Base-by-base conservation (phyloP, 2,329 filamentous ascomycete species). In the Gliomastix tumulicola region DNA sequence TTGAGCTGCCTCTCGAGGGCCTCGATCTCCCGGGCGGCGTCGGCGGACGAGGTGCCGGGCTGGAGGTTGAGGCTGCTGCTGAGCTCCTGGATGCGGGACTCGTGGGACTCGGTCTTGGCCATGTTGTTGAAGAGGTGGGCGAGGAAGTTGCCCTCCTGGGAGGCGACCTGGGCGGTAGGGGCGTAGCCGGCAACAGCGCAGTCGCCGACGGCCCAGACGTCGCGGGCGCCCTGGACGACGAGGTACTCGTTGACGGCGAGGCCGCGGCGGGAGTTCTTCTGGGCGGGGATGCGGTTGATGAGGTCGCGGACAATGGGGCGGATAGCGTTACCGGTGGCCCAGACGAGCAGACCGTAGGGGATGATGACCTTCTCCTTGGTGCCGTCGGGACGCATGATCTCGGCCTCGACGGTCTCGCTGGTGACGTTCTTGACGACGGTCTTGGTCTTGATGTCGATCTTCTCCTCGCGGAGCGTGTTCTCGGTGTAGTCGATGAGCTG, bases 401-500 rank as follows among this genome's bases (percentile, higher is more conserved):
- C 87, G 46, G 90, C 92, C 69, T 97, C 88, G 54, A 98, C 90
- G 56, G 79, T 82, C 66, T 85, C 94, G 53, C 92, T 83, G 21
- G 88, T 94, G 41, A 98, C 92, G 44, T 84, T 89, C 76, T 97
- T 97, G 60, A 98, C 92, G 82, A 95, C 94, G 48, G 92, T 97
- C 79, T 97, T 97, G 52, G 92, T 94, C 65, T 87, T 84, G 67
- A 98, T 95, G 51, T 87, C 82, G 58, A 98, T 98, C 58, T 88
- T 89, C 67, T 98, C 92, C 71, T 98, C 92, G 68, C 94, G 92
- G 72, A 98, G 94, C 32, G 90, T 96, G 65, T 89, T 90, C 69
- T 98, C 92, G 50, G 92, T 98, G 74, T 98, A 98, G 56, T 98
- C 92, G 57, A 98, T 97, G 55, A 98, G 74, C 65, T 95, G 88